Percentiles rank a stretch among this genome's conserved stretches.
phyloP scores from a whole-genome alignment of 306 rosid species.

The Luffa acutangula region DNA sequence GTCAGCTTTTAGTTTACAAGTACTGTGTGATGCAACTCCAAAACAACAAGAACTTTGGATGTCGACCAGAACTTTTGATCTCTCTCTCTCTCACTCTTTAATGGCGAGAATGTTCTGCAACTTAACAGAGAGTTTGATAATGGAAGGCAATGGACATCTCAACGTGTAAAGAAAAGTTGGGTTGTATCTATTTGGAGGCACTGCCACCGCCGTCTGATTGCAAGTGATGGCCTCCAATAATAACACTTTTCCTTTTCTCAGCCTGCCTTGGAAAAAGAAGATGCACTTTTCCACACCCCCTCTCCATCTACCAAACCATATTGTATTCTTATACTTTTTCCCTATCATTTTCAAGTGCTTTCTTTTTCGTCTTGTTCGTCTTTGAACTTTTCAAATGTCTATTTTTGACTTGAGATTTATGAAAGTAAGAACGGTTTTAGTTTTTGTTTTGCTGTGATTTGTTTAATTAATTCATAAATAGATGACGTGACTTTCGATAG shows the following conservation, averaged over 20 bases:
- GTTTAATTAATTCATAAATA: too few relatives aligned
- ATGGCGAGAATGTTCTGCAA: background rate
- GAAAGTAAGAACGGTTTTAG: background rate
- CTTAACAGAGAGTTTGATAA: background rate
- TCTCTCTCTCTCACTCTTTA: background rate
- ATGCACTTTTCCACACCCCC: background rate
- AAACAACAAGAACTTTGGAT: too few relatives aligned
- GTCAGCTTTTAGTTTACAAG: background rate
- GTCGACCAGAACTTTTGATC: too few relatives aligned
- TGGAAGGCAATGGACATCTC: background rate
- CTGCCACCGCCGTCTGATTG: background rate
- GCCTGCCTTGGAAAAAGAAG: background rate
- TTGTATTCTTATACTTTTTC: background rate
- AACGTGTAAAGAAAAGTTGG: background rate
- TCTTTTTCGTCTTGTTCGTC: background rate
- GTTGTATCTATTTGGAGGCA: background rate
- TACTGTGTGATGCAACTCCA: background rate
- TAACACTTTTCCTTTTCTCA: background rate
- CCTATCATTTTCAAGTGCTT: background rate
- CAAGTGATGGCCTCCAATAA: background rate
- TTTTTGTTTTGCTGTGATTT: too few relatives aligned
- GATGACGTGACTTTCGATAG: too few relatives aligned
- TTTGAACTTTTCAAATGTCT: background rate
- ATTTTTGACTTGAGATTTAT: background rate
- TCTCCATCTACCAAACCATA: background rate